These are phyloP conservation scores for Cyclotella atomus DNA, from an alignment of 108 stramenopile genomes.

Conservation along the genomic window DNA sequence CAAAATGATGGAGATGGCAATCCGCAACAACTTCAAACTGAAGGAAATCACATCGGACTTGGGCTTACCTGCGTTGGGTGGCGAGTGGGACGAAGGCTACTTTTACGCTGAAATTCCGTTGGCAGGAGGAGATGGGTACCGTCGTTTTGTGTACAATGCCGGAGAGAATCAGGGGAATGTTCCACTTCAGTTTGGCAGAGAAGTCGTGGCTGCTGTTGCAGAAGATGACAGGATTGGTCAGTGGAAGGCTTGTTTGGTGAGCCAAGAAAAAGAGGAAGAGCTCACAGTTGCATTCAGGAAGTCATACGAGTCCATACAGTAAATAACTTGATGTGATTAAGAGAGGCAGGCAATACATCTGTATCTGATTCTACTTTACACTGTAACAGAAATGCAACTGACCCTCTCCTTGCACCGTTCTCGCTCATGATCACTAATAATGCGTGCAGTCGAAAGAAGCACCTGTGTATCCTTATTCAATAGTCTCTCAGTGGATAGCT, in stretches of 20 bases:
- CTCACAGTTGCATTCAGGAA: constrained; percentile 61
- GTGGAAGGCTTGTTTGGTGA: constrained; percentile 87
- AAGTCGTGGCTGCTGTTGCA: constrained; percentile 79
- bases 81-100: constrained; percentile 56
- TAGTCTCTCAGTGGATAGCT: constrained; percentile 30
- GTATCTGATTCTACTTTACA: too few relatives aligned
- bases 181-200: constrained; percentile 90
- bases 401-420: constrained; percentile 23
- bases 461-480: constrained; percentile 44
- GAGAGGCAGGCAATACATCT: too few relatives aligned
- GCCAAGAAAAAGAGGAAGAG: constrained; percentile 74
- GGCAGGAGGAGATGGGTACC: constrained; percentile 43
- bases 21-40: constrained; percentile 58
- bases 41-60: constrained; percentile 75
- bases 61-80: constrained; percentile 54
- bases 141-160: constrained; percentile 58
- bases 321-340: too few relatives aligned
- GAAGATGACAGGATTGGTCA: constrained; percentile 70
- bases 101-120: constrained; percentile 67
- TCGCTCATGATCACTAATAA: constrained; percentile 25
- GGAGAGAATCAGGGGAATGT: constrained; percentile 34
- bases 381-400: constrained; percentile 28
- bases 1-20: constrained; percentile 73
- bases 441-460: constrained; percentile 16
- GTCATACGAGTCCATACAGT: too few relatives aligned